Base-by-base conservation (phyloP, 164 flowering plant genomes). In the Chloranthus sessilifolius region DNA sequence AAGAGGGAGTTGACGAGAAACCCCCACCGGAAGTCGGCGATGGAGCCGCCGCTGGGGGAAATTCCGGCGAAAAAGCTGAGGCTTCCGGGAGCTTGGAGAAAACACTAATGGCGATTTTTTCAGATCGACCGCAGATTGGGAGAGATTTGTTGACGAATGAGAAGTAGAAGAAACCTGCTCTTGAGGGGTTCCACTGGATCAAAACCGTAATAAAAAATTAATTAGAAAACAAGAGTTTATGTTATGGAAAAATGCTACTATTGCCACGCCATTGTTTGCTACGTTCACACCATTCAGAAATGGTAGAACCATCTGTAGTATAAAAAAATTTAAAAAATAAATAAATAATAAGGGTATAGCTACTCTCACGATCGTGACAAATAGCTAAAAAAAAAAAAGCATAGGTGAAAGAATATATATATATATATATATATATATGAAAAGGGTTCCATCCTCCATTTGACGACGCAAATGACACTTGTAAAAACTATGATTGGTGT, bases 111-210 rank as follows among this genome's bases (percentile, higher is more conserved):
- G 96, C 73, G 4, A 80, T 68, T 62, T 83, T 87, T 43, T 73
- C 80, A 38, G 74, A 73, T 59, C 58, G 56, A 45, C 54, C 55
- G 53, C 96, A 91, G 6, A 76, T 42, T 24, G 58, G 60, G 19
- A 43, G 58, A 30, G 90, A 68, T 53, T 79, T 87, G 44, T 80
- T 81, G 80, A 74, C 69, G 86, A 77, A 87, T 34, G 91, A 45
- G 73, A 83, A 91, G 84, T 81, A 91, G 78, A 71, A 87, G 65
- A 68, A 62, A 15, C 98, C 96, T 10, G 70, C 68, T n/a, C 88
- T 64, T 28, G 88, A 81, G 26, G 92, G 83, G 61, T 76, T 62
- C 98, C 98, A 87, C 96, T 91, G 29, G 40, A 21, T 38, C 4
- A 11, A 44, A 27, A n/a, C n/a, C n/a, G n/a, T n/a, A n/a, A n/a